phyloP scores from a whole-genome alignment of 495 filamentous ascomycete species.

The Xylaria bambusicola region DNA sequence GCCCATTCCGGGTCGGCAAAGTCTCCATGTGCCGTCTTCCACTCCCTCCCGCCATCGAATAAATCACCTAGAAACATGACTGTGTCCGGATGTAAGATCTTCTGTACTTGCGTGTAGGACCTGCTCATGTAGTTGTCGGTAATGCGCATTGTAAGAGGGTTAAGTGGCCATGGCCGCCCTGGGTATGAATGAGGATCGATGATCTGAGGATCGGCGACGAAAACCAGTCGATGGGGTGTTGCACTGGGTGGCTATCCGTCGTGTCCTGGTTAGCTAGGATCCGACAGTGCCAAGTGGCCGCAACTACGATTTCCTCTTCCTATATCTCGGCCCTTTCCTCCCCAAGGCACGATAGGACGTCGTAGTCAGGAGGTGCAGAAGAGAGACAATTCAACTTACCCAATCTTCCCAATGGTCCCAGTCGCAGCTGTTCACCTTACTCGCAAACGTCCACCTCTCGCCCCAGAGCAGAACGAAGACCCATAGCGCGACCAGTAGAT shows the following conservation, averaged over 20 bases:
- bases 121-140: slow-evolving; percentile 88
- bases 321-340: too few relatives aligned
- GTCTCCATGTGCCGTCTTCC: slow-evolving; percentile 65
- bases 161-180: slow-evolving; percentile 86
- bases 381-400: slow-evolving; percentile 58
- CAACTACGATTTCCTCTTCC: not conserved
- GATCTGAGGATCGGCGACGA: slow-evolving; percentile 96
- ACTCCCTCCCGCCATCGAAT: slow-evolving; percentile 96
- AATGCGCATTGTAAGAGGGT: slow-evolving; percentile 72
- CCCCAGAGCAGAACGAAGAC: slow-evolving; percentile 82
- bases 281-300: not conserved
- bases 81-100: slow-evolving; percentile 72
- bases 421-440: slow-evolving; percentile 66
- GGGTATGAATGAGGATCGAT: slow-evolving; percentile 97
- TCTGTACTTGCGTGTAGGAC: slow-evolving; percentile 71
- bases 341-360: not conserved
- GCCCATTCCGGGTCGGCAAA: slow-evolving; percentile 64
- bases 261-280: slow-evolving; percentile 16
- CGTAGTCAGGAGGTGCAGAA: not conserved
- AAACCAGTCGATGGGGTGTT: slow-evolving; percentile 78
- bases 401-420: slow-evolving; percentile 92
- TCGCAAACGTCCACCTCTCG: slow-evolving; percentile 74
- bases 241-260: slow-evolving; percentile 66
- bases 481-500: slow-evolving; percentile 72
- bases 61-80: slow-evolving; percentile 91